A percentile compares a stretch with the other conserved stretches of the same genome.
Evolutionary conservation across 768 basidiomycete species (phyloP).

Genomic region (Phanerochaete carnosa): DNA sequence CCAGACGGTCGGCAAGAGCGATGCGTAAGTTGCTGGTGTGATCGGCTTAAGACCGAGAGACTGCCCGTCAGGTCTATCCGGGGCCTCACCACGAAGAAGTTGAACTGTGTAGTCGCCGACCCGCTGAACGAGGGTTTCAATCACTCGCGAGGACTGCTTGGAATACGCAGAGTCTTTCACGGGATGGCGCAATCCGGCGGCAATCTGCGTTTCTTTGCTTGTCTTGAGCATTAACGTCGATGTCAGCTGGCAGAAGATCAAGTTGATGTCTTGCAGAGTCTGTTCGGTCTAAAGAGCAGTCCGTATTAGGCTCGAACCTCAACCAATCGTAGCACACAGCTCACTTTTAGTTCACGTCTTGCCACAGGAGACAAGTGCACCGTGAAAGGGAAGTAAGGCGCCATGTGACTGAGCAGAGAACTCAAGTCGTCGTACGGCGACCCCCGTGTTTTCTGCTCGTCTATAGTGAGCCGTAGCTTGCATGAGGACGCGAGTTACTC

Average conservation of each 20-base stretch:
- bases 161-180: background rate
- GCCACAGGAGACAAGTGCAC: conserved; percentile 27
- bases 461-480: background rate
- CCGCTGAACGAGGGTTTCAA: conserved; percentile 38
- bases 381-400: conserved; percentile 81
- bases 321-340: background rate
- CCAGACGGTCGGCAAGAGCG: conserved; percentile 79
- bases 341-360: conserved; percentile 58
- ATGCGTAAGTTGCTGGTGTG: conserved; percentile 53
- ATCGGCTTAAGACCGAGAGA: conserved; percentile 44
- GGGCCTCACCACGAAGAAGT: conserved; percentile 51
- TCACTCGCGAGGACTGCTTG: background rate
- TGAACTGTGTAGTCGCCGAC: conserved; percentile 61
- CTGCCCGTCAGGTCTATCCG: conserved; percentile 5
- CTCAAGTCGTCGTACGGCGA: conserved; percentile 46
- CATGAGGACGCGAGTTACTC: conserved; percentile 20
- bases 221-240: conserved; percentile 52
- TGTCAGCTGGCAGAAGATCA: conserved; percentile 74
- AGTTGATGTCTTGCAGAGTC: conserved; percentile 65
- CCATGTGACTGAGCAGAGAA: conserved; percentile 66
- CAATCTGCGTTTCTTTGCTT: background rate
- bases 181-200: background rate
- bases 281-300: conserved; percentile 50
- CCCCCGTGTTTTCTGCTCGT: background rate
- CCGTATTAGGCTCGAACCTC: conserved; percentile 5